Percentiles rank a stretch among this genome's conserved stretches.
These are phyloP conservation scores for Sporisorium iseilematis-ciliati DNA, from an alignment of 1,284 basidiomycete species.

Conservation along the genomic window DNA sequence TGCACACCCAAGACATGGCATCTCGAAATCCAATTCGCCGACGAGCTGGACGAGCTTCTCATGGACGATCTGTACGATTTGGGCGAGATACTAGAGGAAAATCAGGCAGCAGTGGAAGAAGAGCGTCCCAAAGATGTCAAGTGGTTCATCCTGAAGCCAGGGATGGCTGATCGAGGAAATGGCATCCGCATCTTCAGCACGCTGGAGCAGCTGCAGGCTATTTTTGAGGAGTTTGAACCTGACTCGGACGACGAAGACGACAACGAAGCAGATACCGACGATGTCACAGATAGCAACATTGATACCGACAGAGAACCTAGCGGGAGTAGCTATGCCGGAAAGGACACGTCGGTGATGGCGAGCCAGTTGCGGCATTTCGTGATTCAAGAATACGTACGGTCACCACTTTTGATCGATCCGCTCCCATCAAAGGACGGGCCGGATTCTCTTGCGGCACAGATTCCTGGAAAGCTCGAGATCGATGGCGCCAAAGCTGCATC, in stretches of 20 bases:
- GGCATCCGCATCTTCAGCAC: slow-evolving; percentile 91
- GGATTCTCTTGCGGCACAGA: background rate
- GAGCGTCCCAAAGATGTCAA: slow-evolving; percentile 71
- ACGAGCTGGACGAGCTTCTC: slow-evolving; percentile 95
- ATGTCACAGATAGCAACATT: background rate
- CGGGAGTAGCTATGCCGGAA: slow-evolving; percentile 22
- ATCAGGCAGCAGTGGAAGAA: slow-evolving; percentile 38
- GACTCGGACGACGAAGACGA: slow-evolving; percentile 71
- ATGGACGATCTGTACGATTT: slow-evolving; percentile 93
- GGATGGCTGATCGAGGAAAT: slow-evolving; percentile 95
- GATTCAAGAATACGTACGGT: slow-evolving; percentile 79
- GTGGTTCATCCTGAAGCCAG: slow-evolving; percentile 81
- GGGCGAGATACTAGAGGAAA: slow-evolving; percentile 73
- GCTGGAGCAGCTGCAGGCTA: slow-evolving; percentile 79
- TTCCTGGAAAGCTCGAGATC: slow-evolving; percentile 16
- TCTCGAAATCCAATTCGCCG: slow-evolving; percentile 88
- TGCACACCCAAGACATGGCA: slow-evolving; percentile 83
- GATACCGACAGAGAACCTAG: background rate
- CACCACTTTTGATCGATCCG: slow-evolving; percentile 46
- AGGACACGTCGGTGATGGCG: slow-evolving; percentile 64
- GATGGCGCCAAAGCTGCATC: background rate
- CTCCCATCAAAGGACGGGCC: background rate
- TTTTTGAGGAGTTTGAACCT: slow-evolving; percentile 88
- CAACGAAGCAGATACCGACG: slow-evolving; percentile 63
- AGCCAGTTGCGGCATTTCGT: slow-evolving; percentile 96